Evolutionary conservation across 2,329 filamentous ascomycete genomes (phyloP), one percentile per base, ranked within the genome.

Genomic region (Talaromyces sp.): DNA sequence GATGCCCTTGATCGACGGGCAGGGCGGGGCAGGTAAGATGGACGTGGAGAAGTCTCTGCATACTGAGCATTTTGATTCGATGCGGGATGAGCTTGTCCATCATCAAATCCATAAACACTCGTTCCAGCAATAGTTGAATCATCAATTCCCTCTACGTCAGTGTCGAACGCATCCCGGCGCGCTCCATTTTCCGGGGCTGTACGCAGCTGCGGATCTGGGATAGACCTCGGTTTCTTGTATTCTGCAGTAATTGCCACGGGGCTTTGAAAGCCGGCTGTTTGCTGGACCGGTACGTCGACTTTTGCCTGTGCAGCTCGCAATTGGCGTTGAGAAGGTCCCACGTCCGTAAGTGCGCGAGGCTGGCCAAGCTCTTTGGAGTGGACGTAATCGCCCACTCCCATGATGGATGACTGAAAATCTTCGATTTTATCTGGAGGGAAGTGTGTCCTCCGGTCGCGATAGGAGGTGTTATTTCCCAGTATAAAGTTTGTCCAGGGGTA

Each of bases 381-480:
- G 54, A 76, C 63, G 63, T 73, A 76, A 54, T 75, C 73, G 50
- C 71, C 72, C 47, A 76, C 70, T 32, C 70, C 72, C 74, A 76
- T 75, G 33, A 45, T 68, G 51, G 30, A 32, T 44, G 43, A 30
- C 41, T 40, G 36, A 14, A 17, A 8, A 20, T 47, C 8, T 13
- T 10, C 5, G 14, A 19, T 13, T 4, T 9, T 33, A 4, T 29
- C 27, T 22, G 29, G 4, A 14, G 17, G 32, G 40, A 32, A 14
- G 30, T 32, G 24, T 22, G 27, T 2, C 13, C 16, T n/a, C 19
- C 13, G 13, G 29, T 9, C 7, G n/a, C 32, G 16, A 30, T 14
- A 19, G 39, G 2, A 7, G 30, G 20, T 14, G 17, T 22, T 10
- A 11, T 19, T 35, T n/a, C 29, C 3, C 2, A 27, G 29, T 13